Conservation (phyloP, 495 filamentous ascomycete genomes). For the Amorphotheca resinae region DNA sequence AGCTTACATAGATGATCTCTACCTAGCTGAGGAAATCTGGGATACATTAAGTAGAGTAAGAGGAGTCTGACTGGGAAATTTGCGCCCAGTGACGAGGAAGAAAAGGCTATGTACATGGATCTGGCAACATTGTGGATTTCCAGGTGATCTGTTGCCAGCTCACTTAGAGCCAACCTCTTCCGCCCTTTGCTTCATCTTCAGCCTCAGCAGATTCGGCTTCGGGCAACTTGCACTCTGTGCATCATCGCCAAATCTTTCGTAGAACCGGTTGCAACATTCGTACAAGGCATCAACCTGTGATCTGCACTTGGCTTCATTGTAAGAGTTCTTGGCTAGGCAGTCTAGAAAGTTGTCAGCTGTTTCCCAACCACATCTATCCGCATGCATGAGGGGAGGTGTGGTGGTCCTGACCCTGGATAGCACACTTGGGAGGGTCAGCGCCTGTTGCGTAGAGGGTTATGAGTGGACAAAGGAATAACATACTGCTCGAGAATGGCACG, state of each 20-base stretch:
- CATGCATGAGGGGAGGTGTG: neutral
- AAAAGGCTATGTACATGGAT: too few relatives aligned
- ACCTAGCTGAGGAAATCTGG: neutral
- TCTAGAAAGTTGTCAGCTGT: conserved; percentile 35
- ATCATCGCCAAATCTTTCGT: conserved; percentile 63
- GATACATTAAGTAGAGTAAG: too few relatives aligned
- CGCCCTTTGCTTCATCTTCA: conserved; percentile 80
- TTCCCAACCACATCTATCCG: too few relatives aligned
- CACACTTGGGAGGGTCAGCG: conserved; percentile 42
- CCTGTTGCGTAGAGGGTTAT: neutral
- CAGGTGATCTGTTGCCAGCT: neutral
- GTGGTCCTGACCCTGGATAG: conserved; percentile 61
- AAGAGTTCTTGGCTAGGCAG: conserved; percentile 76
- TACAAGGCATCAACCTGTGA: conserved; percentile 81
- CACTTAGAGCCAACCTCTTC: conserved; percentile 23
- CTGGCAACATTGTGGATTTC: too few relatives aligned
- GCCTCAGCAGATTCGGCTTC: conserved; percentile 58
- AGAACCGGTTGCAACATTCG: conserved; percentile 87
- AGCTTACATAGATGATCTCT: neutral
- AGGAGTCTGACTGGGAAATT: too few relatives aligned
- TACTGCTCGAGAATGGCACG: conserved; percentile 78
- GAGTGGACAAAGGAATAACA: conserved; percentile 25
- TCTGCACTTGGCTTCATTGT: conserved; percentile 75
- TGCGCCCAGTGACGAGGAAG: too few relatives aligned
- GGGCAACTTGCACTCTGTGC: conserved; percentile 76